These are phyloP conservation scores for Lizonia empirigonia DNA, from an alignment of 2,329 filamentous ascomycete genomes.

Conservation along the genomic window DNA sequence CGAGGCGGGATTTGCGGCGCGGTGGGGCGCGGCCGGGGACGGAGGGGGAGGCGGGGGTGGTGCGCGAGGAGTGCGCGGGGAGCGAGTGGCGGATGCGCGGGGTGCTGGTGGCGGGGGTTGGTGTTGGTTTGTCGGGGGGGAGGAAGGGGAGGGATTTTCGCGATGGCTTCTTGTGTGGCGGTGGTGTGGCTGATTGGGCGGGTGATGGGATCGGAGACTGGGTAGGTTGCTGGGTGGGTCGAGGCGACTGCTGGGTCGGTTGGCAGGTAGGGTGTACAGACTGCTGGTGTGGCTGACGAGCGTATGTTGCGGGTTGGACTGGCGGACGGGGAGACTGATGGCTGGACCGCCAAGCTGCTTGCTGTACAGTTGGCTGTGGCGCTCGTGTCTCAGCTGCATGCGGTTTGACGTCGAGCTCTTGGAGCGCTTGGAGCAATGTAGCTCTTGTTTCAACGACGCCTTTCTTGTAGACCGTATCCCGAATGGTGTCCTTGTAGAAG, in stretches of 20 bases:
- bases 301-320: neutral
- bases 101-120: neutral
- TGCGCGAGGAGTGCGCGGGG: conserved; percentile 7
- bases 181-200: neutral
- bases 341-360: neutral
- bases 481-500: conserved; percentile 45
- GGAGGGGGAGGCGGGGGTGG: neutral
- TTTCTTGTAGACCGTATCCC: conserved; percentile 32
- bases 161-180: conserved; percentile 2
- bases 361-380: neutral
- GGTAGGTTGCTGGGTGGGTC: neutral
- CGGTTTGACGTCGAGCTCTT: conserved; percentile 24
- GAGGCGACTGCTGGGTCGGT: neutral
- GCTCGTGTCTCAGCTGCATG: neutral
- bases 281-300: neutral
- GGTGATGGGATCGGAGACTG: conserved; percentile 8
- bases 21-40: neutral
- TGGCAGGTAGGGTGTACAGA: neutral
- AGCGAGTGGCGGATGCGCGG: conserved; percentile 26
- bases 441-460: conserved; percentile 28
- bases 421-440: conserved; percentile 28
- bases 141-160: conserved; percentile 8
- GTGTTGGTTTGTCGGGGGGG: neutral
- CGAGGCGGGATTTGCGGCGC: neutral
- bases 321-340: neutral